phyloP scores from a whole-genome alignment of 2,329 filamentous ascomycete genomes.

The Microdochium paspali region DNA sequence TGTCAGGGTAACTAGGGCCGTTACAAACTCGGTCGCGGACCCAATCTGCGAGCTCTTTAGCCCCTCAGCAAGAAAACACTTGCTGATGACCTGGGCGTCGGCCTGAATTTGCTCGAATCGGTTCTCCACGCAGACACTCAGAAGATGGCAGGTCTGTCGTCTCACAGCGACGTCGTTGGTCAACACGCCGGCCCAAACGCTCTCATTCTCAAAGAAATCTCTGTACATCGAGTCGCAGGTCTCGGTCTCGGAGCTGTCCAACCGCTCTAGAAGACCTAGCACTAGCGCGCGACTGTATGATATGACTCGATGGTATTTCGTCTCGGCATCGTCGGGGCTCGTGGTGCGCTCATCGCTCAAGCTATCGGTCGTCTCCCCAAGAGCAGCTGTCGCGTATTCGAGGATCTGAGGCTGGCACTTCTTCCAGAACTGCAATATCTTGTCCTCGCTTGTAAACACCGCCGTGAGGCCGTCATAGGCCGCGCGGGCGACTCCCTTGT shows the following conservation, averaged over 20 bases:
- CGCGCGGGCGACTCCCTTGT: conserved; percentile 66
- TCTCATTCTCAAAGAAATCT: conserved; percentile 54
- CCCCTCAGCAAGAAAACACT: conserved; percentile 60
- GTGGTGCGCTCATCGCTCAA: conserved; percentile 85
- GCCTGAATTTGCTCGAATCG: conserved; percentile 35
- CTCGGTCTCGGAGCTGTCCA: conserved; percentile 41
- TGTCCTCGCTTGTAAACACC: conserved; percentile 74
- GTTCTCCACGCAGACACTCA: conserved; percentile 37
- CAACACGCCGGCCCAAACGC: conserved; percentile 58
- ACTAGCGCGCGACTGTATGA: conserved; percentile 46
- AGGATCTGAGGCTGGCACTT: conserved; percentile 75
- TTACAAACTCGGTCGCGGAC: conserved; percentile 63
- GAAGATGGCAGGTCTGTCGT: conserved; percentile 39
- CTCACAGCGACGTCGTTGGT: conserved; percentile 47
- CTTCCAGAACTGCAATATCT: conserved; percentile 66
- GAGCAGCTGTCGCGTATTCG: conserved; percentile 70
- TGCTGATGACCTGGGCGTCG: conserved; percentile 41
- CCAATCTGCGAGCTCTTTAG: conserved; percentile 63
- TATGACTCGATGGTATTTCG: conserved; percentile 74
- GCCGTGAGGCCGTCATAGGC: conserved; percentile 66
- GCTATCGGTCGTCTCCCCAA: conserved; percentile 70
- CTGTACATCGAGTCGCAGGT: conserved; percentile 56
- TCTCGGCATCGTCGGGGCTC: conserved; percentile 72
- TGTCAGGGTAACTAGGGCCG: conserved; percentile 59
- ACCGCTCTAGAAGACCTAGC: conserved; percentile 38